phyloP scores from a whole-genome alignment of 371 early-diverging fungal genomes.

The Lichtheimia corymbifera region DNA sequence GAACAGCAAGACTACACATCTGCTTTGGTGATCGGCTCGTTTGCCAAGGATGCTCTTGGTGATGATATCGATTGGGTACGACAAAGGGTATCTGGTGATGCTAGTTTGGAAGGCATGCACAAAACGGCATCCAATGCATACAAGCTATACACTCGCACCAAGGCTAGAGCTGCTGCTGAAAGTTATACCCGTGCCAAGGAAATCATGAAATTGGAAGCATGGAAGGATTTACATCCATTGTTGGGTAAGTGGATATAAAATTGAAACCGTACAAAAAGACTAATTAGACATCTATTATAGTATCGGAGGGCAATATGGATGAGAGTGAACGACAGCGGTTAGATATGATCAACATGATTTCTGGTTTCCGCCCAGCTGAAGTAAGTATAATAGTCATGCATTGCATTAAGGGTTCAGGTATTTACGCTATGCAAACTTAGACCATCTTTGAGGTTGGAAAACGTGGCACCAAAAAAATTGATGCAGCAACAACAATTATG shows the following conservation, averaged over 20 bases:
- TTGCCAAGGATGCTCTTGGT: conserved; percentile 71
- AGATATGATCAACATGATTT: conserved; percentile 71
- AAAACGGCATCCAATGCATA: conserved; percentile 80
- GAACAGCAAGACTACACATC: conserved; percentile 72
- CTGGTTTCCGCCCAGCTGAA: conserved; percentile 82
- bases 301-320: conserved; percentile 20
- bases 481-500: conserved; percentile 78
- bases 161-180: conserved; percentile 81
- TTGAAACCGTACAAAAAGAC: background rate
- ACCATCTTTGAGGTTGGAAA: conserved; percentile 93
- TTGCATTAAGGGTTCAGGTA: background rate
- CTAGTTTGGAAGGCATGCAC: conserved; percentile 63
- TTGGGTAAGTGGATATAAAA: conserved; percentile 43
- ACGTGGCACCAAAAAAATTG: conserved; percentile 75
- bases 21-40: conserved; percentile 79
- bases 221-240: conserved; percentile 75
- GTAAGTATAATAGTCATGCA: conserved; percentile 12
- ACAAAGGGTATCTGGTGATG: conserved; percentile 59
- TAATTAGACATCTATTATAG: conserved; percentile 1
- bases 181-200: conserved; percentile 88
- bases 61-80: conserved; percentile 76
- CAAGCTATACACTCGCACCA: conserved; percentile 83
- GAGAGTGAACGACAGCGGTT: conserved; percentile 60
- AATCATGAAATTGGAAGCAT: conserved; percentile 57
- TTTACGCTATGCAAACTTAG: conserved; percentile 15